Conservation (phyloP, 805 yeast genomes). For the Pichia manshurica region DNA sequence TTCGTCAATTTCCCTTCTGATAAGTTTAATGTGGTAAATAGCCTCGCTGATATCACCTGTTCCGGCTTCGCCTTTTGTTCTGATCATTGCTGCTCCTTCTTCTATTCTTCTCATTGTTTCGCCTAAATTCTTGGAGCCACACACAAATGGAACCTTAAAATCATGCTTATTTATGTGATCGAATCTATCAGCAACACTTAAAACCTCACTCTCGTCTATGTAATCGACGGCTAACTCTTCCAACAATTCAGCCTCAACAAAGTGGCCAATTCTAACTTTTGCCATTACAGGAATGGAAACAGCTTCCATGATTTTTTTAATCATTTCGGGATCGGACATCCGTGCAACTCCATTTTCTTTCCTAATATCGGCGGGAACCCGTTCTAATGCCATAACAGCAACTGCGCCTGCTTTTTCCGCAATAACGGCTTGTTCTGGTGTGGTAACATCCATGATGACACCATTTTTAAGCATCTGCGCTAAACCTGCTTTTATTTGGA, state of each 20-base stretch:
- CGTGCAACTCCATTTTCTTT: slow-evolving; percentile 77
- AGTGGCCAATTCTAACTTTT: slow-evolving; percentile 77
- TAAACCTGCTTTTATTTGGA: slow-evolving; percentile 63
- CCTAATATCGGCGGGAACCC: slow-evolving; percentile 82
- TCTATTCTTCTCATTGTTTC: slow-evolving; percentile 73
- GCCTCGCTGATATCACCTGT: slow-evolving; percentile 85
- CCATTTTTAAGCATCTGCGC: slow-evolving; percentile 86
- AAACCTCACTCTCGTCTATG: slow-evolving; percentile 79
- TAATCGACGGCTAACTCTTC: slow-evolving; percentile 70
- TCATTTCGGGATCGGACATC: slow-evolving; percentile 82
- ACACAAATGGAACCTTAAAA: slow-evolving; percentile 72
- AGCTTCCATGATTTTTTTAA: slow-evolving; percentile 63
- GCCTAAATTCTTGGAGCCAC: slow-evolving; percentile 78
- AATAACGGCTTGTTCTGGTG: slow-evolving; percentile 70
- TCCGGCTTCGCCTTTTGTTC: slow-evolving; percentile 87
- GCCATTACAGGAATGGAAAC: slow-evolving; percentile 80
- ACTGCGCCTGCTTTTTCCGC: slow-evolving; percentile 85
- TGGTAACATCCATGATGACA: slow-evolving; percentile 70
- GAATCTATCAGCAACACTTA: slow-evolving; percentile 72
- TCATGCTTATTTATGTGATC: slow-evolving; percentile 56
- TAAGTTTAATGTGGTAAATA: slow-evolving; percentile 62
- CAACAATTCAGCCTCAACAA: slow-evolving; percentile 74
- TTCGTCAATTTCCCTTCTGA: slow-evolving; percentile 49
- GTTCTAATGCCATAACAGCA: slow-evolving; percentile 84
- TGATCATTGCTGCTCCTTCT: slow-evolving; percentile 84